Base-by-base conservation (phyloP, 2,329 filamentous ascomycete genomes). In the Aspergillus oerlinghausenensis region DNA sequence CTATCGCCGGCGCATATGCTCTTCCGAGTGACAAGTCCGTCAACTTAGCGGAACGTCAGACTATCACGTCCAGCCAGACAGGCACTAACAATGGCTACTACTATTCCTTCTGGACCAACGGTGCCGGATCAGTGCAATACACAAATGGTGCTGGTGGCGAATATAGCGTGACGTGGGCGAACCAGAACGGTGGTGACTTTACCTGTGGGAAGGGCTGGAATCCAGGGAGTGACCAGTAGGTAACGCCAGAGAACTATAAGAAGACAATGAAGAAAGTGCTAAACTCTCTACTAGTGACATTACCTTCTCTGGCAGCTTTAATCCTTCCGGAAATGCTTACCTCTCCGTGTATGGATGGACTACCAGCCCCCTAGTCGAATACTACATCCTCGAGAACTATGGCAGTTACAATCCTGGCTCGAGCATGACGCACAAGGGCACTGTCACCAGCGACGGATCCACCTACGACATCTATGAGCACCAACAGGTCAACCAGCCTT, bases 171-270 rank as follows among this genome's bases (percentile, higher is more conserved):
- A 65, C 63, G 23, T 84, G 81, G 81, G 66, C 59, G 43, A 72
- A 45, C 1, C 42, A 45, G 19, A 23, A 74, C 47, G 70, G 67
- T 42, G 82, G 80, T 26, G 81, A 84, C 74, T 80, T 84, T 43
- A 81, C 83, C 23, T 80, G 75, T 56, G 83, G 83, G 28, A 85
- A 84, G 70, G 83, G 83, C 42, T 85, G 82, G 82, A 78, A 78
- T 56, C 77, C 81, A 11, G 82, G 82, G 38, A 77, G 69, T 56
- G 69, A 72, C 25, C 74, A 78, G 80, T 84, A 75, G 57, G 71
- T 57, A 25, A 11, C 2, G 29, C 1, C 1, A 8, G 32, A 38
- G 32, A 38, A 1, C 5, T 17, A n/a, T 38, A 38, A 6, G 3
- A 38, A 38, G 29, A 17, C 2, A 2, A 7, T 4, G 32, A 6